Base-by-base conservation (phyloP, 345 rosid species). In the Aegle marmelos region DNA sequence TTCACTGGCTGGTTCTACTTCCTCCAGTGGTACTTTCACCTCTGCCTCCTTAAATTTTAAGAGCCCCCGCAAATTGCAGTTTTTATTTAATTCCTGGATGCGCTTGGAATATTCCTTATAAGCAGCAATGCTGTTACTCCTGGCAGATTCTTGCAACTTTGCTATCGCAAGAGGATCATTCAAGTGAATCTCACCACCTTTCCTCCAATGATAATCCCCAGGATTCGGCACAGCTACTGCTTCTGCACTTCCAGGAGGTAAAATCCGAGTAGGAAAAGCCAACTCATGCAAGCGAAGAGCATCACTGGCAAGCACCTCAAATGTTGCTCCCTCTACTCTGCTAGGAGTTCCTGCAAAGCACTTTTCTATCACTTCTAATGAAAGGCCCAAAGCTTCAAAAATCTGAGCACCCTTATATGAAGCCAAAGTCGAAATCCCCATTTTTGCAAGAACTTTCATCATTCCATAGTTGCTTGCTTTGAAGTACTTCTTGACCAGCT, bases 381-480 rank as follows among this genome's bases (percentile, higher is more conserved):
- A 91, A 74, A 97, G 98, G 41, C 99, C 99, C 58, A 97, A 87
- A 58, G 98, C 98, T 91, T 97, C 99, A 76, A 97, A 97, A 77
- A 97, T 97, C 80, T 97, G 99, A 85, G 99, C 98, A 64, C 99
- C 99, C 87, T 97, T 97, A 85, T 97, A 97, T 0, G 99, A 97
- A 58, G 99, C 99, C 81, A 97, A 76, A 41, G 99, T 97, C 45
- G 99, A 97, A 63, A 97, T 97, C 68, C 99, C 99, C 99, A 97
- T 97, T 81, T 94, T 97, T 19, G 99, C 99, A 56, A 97, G 98
- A 81, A 97, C 99, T 85, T 97, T 97, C 99, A 97, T 97, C 99
- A 97, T 97, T 77, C 99, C 99, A 82, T 94, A 97, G 88, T 83
- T 93, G 85, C 99, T 97, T 75, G 99, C 99, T 82, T 92, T 94